These are phyloP conservation scores for Cunninghamia lanceolata DNA, from an alignment of 75 land plant species.

Conservation along the genomic window DNA sequence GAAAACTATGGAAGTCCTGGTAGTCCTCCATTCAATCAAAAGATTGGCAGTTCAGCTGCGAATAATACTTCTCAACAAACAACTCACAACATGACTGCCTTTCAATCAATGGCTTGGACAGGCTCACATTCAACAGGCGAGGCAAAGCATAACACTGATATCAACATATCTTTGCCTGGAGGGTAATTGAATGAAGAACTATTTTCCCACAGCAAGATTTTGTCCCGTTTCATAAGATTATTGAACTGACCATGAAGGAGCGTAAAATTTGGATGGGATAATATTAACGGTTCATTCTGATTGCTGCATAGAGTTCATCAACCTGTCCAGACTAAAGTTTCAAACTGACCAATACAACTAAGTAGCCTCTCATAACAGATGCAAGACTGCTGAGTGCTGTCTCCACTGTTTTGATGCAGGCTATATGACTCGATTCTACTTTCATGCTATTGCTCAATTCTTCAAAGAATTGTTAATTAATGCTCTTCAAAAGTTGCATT, in stretches of 20 bases:
- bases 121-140: constrained; percentile 27
- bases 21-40: constrained; percentile 26
- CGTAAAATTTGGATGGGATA: not conserved
- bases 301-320: constrained; percentile 3
- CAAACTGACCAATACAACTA: constrained; percentile 14
- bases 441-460: constrained; percentile 2
- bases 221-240: not conserved
- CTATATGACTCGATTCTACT: constrained; percentile 7
- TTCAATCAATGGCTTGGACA: constrained; percentile 26
- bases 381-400: not conserved
- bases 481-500: not conserved
- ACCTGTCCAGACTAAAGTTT: constrained; percentile 8
- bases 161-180: constrained; percentile 11
- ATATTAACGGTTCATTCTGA: constrained; percentile 1
- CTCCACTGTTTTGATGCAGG: not conserved
- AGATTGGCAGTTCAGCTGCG: constrained; percentile 2
- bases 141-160: constrained; percentile 17
- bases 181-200: not conserved
- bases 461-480: constrained; percentile 1
- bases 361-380: constrained; percentile 6
- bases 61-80: constrained; percentile 29
- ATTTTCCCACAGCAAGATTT: constrained; percentile 11
- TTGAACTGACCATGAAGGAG: not conserved
- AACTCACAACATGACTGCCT: constrained; percentile 26
- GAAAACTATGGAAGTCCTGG: constrained; percentile 26